Conservation (phyloP, 768 basidiomycete species). For the Sarcomyxa edulis region DNA sequence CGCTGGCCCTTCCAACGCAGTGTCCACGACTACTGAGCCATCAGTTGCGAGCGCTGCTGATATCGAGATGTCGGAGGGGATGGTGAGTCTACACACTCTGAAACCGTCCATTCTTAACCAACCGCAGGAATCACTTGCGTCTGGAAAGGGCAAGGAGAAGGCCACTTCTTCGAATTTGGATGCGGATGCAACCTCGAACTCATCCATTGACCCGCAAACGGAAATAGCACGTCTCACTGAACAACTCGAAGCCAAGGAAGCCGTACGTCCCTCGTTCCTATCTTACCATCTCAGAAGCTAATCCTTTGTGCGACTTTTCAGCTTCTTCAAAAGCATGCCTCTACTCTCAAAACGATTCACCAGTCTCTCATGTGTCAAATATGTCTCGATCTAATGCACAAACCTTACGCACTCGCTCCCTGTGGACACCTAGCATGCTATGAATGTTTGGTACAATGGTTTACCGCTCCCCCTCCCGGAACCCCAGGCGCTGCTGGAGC, state of each 20-base stretch:
- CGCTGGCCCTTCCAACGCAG: no score
- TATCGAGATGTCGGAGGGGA: no score
- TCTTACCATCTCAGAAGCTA: neutral
- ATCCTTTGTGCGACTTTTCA: no score
- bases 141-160: no score
- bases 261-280: constrained; percentile 22
- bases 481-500: constrained; percentile 17
- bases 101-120: no score
- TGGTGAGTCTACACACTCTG: no score
- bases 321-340: constrained; percentile 50
- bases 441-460: constrained; percentile 72
- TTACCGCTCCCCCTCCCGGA: constrained; percentile 37
- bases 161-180: no score
- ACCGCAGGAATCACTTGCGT: no score
- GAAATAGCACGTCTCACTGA: constrained; percentile 36
- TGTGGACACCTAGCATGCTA: constrained; percentile 76
- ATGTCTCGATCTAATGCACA: constrained; percentile 69
- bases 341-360: constrained; percentile 46
- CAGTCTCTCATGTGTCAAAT: constrained; percentile 73
- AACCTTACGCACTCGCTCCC: constrained; percentile 68
- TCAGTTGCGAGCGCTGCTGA: no score
- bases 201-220: constrained; percentile 12
- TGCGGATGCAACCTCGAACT: no score
- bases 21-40: no score
- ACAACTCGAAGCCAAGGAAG: constrained; percentile 34